Evolutionary conservation across 2,329 filamentous ascomycete species (phyloP).

Genomic region (Fusarium chlamydosporum): DNA sequence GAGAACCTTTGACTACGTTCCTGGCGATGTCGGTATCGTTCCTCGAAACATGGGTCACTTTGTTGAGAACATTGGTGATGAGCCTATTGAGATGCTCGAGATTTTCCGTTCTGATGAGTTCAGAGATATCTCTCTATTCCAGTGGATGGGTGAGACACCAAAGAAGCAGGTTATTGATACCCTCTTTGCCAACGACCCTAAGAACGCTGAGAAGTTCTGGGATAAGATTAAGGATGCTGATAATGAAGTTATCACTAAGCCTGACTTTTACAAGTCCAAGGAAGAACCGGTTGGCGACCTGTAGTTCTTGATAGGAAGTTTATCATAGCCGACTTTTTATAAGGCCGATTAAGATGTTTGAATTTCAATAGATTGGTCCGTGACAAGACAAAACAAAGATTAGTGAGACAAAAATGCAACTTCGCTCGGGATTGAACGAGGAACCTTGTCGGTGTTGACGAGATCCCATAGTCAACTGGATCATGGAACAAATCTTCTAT

Average conservation of each 20-base stretch:
- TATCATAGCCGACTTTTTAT: no score
- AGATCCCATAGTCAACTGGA: not conserved
- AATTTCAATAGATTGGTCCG: no score
- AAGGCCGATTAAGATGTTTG: no score
- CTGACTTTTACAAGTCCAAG: slow-evolving; percentile 39
- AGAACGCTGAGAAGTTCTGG: slow-evolving; percentile 74
- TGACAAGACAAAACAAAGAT: not conserved
- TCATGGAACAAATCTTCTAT: no score
- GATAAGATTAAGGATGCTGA: slow-evolving; percentile 72
- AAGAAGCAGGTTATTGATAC: slow-evolving; percentile 75
- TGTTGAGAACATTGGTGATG: slow-evolving; percentile 84
- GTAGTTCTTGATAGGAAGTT: not conserved
- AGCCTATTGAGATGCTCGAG: slow-evolving; percentile 81
- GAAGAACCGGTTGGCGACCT: slow-evolving; percentile 13
- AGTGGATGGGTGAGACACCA: slow-evolving; percentile 82
- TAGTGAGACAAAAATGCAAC: not conserved
- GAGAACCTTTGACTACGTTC: slow-evolving; percentile 80
- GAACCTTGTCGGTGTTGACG: no score
- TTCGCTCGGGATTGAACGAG: not conserved
- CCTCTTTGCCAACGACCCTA: slow-evolving; percentile 72
- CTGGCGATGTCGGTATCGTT: slow-evolving; percentile 83
- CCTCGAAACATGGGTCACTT: slow-evolving; percentile 85
- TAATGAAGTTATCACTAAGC: slow-evolving; percentile 67
- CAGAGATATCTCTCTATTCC: slow-evolving; percentile 79
- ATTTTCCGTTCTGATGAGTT: slow-evolving; percentile 81